phyloP scores from a whole-genome alignment of 1,139 yeast genomes.

The Zygosaccharomyces sapae region DNA sequence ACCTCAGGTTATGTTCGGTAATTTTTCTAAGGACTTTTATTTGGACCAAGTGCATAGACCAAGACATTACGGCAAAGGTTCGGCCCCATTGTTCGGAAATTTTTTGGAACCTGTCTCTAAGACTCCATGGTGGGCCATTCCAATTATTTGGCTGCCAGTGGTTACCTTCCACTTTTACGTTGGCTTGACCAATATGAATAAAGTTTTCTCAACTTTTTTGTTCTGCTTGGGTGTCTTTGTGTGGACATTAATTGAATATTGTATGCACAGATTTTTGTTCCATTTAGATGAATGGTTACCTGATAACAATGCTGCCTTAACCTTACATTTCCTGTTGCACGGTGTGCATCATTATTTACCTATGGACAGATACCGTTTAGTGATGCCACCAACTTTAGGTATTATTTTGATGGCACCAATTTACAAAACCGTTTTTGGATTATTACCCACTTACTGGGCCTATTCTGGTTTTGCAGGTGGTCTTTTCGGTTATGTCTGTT shows the following conservation, averaged over 20 bases:
- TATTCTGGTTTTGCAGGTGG: conserved; percentile 88
- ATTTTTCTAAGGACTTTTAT: conserved; percentile 81
- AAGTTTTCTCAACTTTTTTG: conserved; percentile 37
- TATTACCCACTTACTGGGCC: conserved; percentile 58
- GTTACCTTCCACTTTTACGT: conserved; percentile 50
- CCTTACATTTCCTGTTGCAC: conserved; percentile 83
- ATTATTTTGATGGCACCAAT: conserved; percentile 54
- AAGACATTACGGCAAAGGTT: conserved; percentile 85
- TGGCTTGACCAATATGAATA: conserved; percentile 40
- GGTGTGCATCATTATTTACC: conserved; percentile 98
- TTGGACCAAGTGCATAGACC: conserved; percentile 96
- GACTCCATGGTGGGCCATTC: conserved; percentile 81
- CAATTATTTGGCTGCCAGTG: conserved; percentile 82
- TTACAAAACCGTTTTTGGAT: conserved; percentile 52
- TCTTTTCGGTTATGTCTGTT: conserved; percentile 82
- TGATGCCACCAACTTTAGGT: conserved; percentile 91
- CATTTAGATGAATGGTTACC: conserved; percentile 87
- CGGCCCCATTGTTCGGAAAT: conserved; percentile 83
- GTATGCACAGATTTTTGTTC: conserved; percentile 85
- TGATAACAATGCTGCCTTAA: conserved; percentile 65
- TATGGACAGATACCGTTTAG: conserved; percentile 90
- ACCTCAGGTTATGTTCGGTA: conserved; percentile 68
- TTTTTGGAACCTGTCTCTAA: conserved; percentile 65
- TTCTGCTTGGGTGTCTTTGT: conserved; percentile 68
- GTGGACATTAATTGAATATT: conserved; percentile 90